Percentiles rank a stretch among this genome's conserved stretches.
Evolutionary conservation across 768 basidiomycete species (phyloP).

Genomic region (Megacollybia marginata): DNA sequence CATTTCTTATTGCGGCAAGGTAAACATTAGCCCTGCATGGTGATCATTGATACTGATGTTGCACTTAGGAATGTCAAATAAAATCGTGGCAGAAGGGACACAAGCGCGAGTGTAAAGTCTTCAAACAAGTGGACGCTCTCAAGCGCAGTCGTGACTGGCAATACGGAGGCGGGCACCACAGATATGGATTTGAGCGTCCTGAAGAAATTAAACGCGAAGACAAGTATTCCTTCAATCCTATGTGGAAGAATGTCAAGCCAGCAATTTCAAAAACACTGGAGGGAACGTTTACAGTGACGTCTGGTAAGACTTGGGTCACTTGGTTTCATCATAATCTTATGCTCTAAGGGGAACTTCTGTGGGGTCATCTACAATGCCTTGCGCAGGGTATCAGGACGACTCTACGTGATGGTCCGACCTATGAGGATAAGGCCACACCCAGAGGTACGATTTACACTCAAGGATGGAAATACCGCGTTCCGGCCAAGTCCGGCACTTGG

Average conservation of each 20-base stretch:
- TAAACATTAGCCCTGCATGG: neutral
- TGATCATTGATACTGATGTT: neutral
- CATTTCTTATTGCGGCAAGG: slow-evolving; percentile 7
- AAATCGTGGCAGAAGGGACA: slow-evolving; percentile 8
- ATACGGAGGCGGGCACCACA: neutral
- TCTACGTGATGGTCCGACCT: slow-evolving; percentile 2
- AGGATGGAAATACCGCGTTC: slow-evolving; percentile 5
- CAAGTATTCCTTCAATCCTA: neutral
- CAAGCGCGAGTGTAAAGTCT: slow-evolving; percentile 11
- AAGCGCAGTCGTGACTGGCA: slow-evolving; percentile 9
- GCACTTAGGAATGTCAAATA: slow-evolving; percentile 8
- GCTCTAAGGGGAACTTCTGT: slow-evolving; percentile 8
- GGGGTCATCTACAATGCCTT: slow-evolving; percentile 7
- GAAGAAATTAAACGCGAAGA: neutral
- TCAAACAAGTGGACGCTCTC: slow-evolving; percentile 5
- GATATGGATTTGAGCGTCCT: neutral
- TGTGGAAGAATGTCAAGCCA: slow-evolving; percentile 6
- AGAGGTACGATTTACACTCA: slow-evolving; percentile 4
- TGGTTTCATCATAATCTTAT: neutral
- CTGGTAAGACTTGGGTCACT: slow-evolving; percentile 1
- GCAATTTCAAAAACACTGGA: slow-evolving; percentile 1
- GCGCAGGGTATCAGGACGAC: slow-evolving; percentile 1
- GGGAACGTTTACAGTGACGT: slow-evolving; percentile 7
- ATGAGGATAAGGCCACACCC: neutral
- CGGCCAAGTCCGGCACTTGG: slow-evolving; percentile 8